A percentile compares a stretch with the other conserved stretches of the same genome.
Evolutionary conservation across 495 filamentous ascomycete species (phyloP).

Genomic region (Aspergillus egyptiacus): DNA sequence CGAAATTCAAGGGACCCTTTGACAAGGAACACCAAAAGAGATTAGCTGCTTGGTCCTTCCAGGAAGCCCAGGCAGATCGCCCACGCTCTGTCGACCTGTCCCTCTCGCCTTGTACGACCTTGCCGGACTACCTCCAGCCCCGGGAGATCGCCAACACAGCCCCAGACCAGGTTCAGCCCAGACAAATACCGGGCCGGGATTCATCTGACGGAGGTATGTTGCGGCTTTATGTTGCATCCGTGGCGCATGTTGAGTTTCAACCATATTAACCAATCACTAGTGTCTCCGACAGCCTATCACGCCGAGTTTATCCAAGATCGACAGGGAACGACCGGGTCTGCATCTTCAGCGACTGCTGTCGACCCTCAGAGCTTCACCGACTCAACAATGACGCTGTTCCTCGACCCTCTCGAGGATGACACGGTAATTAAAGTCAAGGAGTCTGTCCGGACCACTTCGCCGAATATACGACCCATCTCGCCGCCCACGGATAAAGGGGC

Average conservation of each 20-base stretch:
- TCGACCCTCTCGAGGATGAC: conserved; percentile 26
- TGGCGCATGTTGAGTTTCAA: neutral
- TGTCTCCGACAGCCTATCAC: conserved; percentile 14
- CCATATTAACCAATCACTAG: conserved; percentile 17
- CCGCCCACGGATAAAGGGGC: conserved; percentile 29
- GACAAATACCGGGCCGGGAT: conserved; percentile 12
- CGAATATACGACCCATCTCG: conserved; percentile 29
- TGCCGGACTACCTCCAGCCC: conserved; percentile 21
- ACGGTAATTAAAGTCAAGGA: conserved; percentile 34
- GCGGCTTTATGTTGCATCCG: neutral
- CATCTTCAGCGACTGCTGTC: conserved; percentile 38
- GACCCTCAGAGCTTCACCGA: conserved; percentile 36
- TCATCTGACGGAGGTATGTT: conserved; percentile 26
- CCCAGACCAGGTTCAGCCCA: conserved; percentile 23
- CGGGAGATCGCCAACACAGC: conserved; percentile 21
- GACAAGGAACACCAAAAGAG: conserved; percentile 46
- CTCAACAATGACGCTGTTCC: conserved; percentile 38
- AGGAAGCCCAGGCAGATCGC: conserved; percentile 32
- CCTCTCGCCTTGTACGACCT: conserved; percentile 36
- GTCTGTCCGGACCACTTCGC: conserved; percentile 31
- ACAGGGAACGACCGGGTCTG: conserved; percentile 29
- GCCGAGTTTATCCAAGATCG: conserved; percentile 25
- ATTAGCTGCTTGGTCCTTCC: conserved; percentile 47
- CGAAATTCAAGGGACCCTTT: conserved; percentile 49
- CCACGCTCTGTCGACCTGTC: conserved; percentile 31